A percentile compares a stretch with the other conserved stretches of the same genome.
Conservation (phyloP, 805 yeast genomes). For the Geotrichum ghanense region DNA sequence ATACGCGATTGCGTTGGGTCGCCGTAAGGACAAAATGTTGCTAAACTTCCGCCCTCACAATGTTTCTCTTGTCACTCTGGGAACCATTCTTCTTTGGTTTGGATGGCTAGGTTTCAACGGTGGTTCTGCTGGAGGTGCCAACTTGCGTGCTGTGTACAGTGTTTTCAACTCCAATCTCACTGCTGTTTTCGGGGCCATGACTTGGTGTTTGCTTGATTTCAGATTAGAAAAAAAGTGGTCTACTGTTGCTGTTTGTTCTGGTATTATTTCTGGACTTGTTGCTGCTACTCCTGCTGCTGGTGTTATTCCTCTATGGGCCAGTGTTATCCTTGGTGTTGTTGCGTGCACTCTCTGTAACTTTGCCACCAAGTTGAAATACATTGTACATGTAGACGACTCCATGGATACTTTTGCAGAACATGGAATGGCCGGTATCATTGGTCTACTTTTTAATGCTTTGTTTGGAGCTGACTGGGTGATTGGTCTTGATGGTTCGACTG, state of each 20-base stretch:
- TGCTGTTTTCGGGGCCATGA: conserved; percentile 81
- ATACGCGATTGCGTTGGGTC: conserved; percentile 37
- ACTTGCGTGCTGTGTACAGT: conserved; percentile 74
- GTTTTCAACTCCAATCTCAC: conserved; percentile 84
- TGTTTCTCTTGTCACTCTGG: conserved; percentile 80
- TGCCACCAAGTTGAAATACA: conserved; percentile 75
- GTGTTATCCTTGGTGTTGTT: conserved; percentile 70
- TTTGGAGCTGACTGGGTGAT: conserved; percentile 82
- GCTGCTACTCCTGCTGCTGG: conserved; percentile 97
- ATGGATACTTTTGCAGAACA: conserved; percentile 97
- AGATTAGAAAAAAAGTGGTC: conserved; percentile 86
- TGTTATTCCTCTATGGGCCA: conserved; percentile 81
- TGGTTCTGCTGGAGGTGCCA: conserved; percentile 74
- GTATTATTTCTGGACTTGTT: conserved; percentile 88
- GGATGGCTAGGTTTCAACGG: conserved; percentile 98
- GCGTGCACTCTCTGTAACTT: conserved; percentile 83
- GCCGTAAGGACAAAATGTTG: conserved; percentile 62
- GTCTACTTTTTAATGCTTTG: conserved; percentile 77
- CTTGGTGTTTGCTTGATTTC: conserved; percentile 88
- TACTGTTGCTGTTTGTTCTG: conserved; percentile 90
- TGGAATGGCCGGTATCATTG: conserved; percentile 91
- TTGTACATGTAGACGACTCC: conserved; percentile 78
- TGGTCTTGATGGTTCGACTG: conserved; percentile 84
- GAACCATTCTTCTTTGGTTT: conserved; percentile 78
- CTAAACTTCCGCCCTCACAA: conserved; percentile 92